Evolutionary conservation across 805 yeast species (phyloP), one percentile per base, ranked within the genome.

Genomic region (Starmerella kuoi): DNA sequence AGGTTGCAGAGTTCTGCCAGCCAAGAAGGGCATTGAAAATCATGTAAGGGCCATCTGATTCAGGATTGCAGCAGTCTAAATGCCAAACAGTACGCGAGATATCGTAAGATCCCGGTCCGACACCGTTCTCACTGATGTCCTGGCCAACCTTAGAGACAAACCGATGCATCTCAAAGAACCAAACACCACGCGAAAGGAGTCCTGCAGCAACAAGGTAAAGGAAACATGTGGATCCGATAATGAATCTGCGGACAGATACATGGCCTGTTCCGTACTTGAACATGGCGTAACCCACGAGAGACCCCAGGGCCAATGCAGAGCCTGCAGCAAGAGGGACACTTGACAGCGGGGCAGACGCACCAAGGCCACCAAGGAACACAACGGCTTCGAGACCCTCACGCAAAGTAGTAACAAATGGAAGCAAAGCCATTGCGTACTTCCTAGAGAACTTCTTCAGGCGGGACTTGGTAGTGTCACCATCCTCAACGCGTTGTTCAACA

Each of bases 41-140:
- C 94, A 85, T 84, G 94, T 94, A 86, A 25, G 78, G 75, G 3
- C 94, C 94, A 55, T 86, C 95, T n/a, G 73, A 80, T 51, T 82
- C 79, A 20, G 94, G 93, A 59, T 85, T 85, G 63, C 96, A 86
- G 60, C 95, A 85, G 61, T 86, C 84, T 21, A 86, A 94, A 59
- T 86, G 96, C 96, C 96, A 86, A 2, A 86, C 77, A 5, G 91
- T 76, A 37, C 69, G 72, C 18, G 72, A 51, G 19, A 86, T 77
- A 55, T 86, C 94, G 56, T 86, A 86, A 0, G 93, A 80, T 0
- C 96, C 96, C 0, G 95, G 95, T 0, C 96, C 96, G 31, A 79
- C 78, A 2, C 96, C 96, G 1, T 78, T 73, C 61, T 86, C 96
- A 32, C 83, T 72, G 57, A 84, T 80, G 54, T 86, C 96, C 55